Evolutionary conservation across 345 rosid species (phyloP).

Genomic region (Murraya koenigii): DNA sequence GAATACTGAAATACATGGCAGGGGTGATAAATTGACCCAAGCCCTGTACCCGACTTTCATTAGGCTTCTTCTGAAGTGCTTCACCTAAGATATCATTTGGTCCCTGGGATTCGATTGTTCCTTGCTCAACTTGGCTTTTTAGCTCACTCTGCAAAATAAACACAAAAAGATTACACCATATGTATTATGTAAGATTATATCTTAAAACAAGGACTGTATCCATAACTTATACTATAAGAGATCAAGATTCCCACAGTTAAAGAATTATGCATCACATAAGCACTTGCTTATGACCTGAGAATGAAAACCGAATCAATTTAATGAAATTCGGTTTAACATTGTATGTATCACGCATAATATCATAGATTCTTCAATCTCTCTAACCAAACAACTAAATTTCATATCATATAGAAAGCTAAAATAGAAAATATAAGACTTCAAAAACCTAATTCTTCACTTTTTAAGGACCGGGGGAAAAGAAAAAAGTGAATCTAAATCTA

Average conservation of each 20-base stretch:
- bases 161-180: too few relatives aligned
- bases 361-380: neutral
- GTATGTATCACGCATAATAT: neutral
- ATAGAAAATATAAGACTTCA: neutral
- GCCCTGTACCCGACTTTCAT: too few relatives aligned
- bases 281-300: slow-evolving; percentile 25
- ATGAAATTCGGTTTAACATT: neutral
- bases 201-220: slow-evolving; percentile 31
- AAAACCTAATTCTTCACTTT: neutral
- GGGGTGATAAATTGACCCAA: too few relatives aligned
- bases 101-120: too few relatives aligned
- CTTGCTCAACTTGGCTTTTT: too few relatives aligned
- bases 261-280: slow-evolving; percentile 19
- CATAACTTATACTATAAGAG: slow-evolving; percentile 22
- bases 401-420: neutral
- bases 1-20: too few relatives aligned
- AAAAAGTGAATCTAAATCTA: neutral
- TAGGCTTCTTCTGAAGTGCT: too few relatives aligned
- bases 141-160: too few relatives aligned
- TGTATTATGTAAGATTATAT: too few relatives aligned
- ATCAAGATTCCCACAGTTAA: slow-evolving; percentile 16
- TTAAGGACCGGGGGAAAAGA: neutral
- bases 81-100: too few relatives aligned
- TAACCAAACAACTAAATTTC: neutral
- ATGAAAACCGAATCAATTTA: slow-evolving; percentile 8